Evolutionary conservation across 2,329 filamentous ascomycete species (phyloP).

Genomic region (Alternaria solani): DNA sequence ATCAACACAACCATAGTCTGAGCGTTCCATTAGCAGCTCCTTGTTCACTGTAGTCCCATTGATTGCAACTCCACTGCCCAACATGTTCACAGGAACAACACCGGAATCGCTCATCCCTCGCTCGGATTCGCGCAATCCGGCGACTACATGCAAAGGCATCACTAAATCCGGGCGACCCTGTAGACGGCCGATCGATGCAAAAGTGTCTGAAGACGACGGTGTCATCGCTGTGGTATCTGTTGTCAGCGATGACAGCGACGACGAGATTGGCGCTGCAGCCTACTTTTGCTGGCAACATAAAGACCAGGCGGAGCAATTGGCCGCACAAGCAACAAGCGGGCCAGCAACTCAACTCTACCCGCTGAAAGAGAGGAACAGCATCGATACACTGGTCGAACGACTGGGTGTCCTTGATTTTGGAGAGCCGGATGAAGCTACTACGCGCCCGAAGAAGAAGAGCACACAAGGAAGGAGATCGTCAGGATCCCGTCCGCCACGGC

Average conservation of each 20-base stretch:
- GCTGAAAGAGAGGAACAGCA: conserved; percentile 73
- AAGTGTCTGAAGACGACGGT: conserved; percentile 47
- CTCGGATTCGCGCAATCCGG: conserved; percentile 83
- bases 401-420: conserved; percentile 77
- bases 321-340: conserved; percentile 26
- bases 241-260: conserved; percentile 52
- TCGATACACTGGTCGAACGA: conserved; percentile 85
- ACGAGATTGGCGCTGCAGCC: conserved; percentile 64
- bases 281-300: conserved; percentile 96
- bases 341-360: conserved; percentile 60
- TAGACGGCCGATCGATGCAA: conserved; percentile 71
- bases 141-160: conserved; percentile 86
- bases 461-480: conserved; percentile 25
- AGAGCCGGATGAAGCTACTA: conserved; percentile 48
- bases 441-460: conserved; percentile 40
- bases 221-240: conserved; percentile 54
- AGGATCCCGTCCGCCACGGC: conserved; percentile 30
- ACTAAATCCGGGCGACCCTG: conserved; percentile 85
- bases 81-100: conserved; percentile 59
- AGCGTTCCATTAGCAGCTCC: background rate
- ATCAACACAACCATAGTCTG: background rate
- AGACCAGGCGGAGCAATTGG: conserved; percentile 72
- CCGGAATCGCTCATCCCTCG: conserved; percentile 82
- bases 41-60: background rate
- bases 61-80: background rate